Evolutionary conservation across 768 basidiomycete species (phyloP).

Genomic region (Boletus sp.): DNA sequence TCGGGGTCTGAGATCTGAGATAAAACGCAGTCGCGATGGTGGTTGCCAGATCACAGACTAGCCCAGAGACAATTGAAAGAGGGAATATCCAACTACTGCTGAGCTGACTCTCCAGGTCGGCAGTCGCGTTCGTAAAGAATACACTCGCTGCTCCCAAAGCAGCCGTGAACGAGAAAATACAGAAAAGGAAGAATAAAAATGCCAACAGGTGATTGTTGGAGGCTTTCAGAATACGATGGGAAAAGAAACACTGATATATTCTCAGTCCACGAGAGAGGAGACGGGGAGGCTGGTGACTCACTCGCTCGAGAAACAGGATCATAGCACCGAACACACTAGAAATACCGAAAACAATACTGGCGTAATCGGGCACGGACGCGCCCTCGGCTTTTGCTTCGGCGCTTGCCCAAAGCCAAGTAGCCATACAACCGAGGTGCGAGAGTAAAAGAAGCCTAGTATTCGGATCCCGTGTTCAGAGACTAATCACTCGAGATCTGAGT

Average conservation of each 20-base stretch:
- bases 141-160: slow-evolving; percentile 19
- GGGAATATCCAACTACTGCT: slow-evolving; percentile 17
- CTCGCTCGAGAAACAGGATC: slow-evolving; percentile 17
- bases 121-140: slow-evolving; percentile 12
- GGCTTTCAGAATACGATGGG: slow-evolving; percentile 13
- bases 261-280: background rate
- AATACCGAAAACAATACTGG: slow-evolving; percentile 17
- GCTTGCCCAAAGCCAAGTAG: slow-evolving; percentile 22
- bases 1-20: slow-evolving; percentile 5
- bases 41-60: slow-evolving; percentile 18
- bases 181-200: slow-evolving; percentile 12
- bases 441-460: slow-evolving; percentile 14
- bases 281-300: background rate
- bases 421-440: slow-evolving; percentile 16
- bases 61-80: slow-evolving; percentile 15
- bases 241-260: slow-evolving; percentile 19
- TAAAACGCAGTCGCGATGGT: slow-evolving; percentile 6
- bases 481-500: background rate
- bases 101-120: slow-evolving; percentile 10
- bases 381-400: background rate
- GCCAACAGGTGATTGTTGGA: slow-evolving; percentile 16
- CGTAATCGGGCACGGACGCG: slow-evolving; percentile 8
- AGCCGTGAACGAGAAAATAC: slow-evolving; percentile 22
- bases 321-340: slow-evolving; percentile 13
- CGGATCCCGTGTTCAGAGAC: slow-evolving; percentile 5